These are phyloP conservation scores for Phascolomyces articulosus DNA, from an alignment of 371 early-diverging fungal genomes.

Conservation along the genomic window DNA sequence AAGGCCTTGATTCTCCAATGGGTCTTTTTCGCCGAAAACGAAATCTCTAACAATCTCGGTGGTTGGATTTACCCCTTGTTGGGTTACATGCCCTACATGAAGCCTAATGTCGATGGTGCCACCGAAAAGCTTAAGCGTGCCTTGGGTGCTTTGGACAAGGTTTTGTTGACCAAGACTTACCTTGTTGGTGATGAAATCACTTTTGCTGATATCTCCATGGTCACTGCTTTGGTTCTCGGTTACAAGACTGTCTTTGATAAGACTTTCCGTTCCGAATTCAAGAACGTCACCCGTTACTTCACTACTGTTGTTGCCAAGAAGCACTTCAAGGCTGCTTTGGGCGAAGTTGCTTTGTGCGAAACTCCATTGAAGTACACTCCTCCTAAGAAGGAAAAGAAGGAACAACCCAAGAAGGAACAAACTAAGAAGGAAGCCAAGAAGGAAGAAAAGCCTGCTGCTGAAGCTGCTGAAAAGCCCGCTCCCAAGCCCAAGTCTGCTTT, in stretches of 20 bases:
- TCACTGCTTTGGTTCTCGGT: conserved; percentile 58
- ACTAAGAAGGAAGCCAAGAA: conserved; percentile 36
- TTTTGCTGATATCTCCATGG: conserved; percentile 84
- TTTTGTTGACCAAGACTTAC: conserved; percentile 82
- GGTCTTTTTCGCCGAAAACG: conserved; percentile 75
- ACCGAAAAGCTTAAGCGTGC: conserved; percentile 66
- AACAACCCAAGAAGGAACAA: conserved; percentile 36
- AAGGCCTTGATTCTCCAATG: conserved; percentile 80
- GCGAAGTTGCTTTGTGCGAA: conserved; percentile 68
- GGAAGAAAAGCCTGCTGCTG: conserved; percentile 57
- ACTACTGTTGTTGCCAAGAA: conserved; percentile 80
- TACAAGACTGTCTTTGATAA: conserved; percentile 67
- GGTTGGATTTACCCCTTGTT: conserved; percentile 72
- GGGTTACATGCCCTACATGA: conserved; percentile 69
- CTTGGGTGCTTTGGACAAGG: conserved; percentile 71
- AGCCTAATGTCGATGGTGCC: conserved; percentile 67
- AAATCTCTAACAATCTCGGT: conserved; percentile 37
- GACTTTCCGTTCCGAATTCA: conserved; percentile 78
- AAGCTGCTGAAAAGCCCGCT: conserved; percentile 64
- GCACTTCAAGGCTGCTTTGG: conserved; percentile 80
- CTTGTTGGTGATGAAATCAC: conserved; percentile 92
- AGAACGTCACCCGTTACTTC: conserved; percentile 89
- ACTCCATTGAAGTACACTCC: conserved; percentile 50
- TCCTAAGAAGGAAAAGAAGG: conserved; percentile 54
- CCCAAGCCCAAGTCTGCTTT: conserved; percentile 93